Conservation (phyloP, 2,329 filamentous ascomycete genomes). For the Arachnopeziza araneosa region DNA sequence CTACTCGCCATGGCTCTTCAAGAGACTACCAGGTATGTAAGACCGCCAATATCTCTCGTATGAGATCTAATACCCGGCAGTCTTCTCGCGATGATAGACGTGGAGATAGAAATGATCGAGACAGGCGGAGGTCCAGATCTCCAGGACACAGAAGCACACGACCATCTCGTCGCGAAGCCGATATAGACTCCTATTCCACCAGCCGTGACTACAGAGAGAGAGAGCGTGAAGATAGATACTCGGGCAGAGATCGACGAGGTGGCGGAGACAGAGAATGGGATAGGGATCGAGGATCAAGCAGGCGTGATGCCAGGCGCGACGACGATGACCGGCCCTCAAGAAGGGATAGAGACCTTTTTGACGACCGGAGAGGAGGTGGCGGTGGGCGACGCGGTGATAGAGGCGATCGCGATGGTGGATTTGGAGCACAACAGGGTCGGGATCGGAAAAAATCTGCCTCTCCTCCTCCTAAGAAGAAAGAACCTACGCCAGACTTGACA, state of each 20-base stretch:
- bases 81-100: slow-evolving; percentile 35
- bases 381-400: slow-evolving; percentile 39
- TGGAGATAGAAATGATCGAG: slow-evolving; percentile 44
- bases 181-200: slow-evolving; percentile 83
- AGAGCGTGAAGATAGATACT: slow-evolving; percentile 89
- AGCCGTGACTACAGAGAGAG: slow-evolving; percentile 89
- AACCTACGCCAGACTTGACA: slow-evolving; percentile 88
- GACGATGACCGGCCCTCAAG: slow-evolving; percentile 55
- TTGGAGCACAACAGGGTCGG: slow-evolving; percentile 43
- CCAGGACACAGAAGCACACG: slow-evolving; percentile 67
- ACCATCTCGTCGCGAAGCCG: slow-evolving; percentile 63
- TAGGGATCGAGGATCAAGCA: slow-evolving; percentile 57
- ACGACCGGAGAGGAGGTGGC: slow-evolving; percentile 52
- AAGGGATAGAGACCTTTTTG: slow-evolving; percentile 56
- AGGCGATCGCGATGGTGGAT: slow-evolving; percentile 36
- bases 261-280: slow-evolving; percentile 73
- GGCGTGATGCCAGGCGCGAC: slow-evolving; percentile 59
- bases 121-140: slow-evolving; percentile 78
- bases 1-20: slow-evolving; percentile 40
- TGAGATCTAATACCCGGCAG: slow-evolving; percentile 22
- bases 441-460: slow-evolving; percentile 61
- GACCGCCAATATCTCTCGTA: background rate
- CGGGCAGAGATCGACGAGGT: slow-evolving; percentile 55
- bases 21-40: slow-evolving; percentile 48
- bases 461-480: slow-evolving; percentile 81